Conservation (phyloP, 495 filamentous ascomycete species). For the Neurospora tetrasperma region DNA sequence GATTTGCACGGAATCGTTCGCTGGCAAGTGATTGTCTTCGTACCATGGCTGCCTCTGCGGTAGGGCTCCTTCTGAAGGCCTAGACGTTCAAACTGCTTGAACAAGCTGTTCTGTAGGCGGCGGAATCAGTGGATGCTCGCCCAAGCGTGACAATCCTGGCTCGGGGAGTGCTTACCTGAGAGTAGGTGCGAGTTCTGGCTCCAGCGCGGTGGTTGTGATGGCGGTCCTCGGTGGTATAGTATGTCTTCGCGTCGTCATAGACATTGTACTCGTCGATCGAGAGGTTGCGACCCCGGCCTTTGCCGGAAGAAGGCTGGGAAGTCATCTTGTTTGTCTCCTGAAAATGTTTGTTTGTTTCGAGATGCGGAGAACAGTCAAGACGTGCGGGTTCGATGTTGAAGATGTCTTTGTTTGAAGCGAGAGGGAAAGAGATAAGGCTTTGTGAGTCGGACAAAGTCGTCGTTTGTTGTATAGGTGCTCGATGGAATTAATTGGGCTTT, state of each 20-base stretch:
- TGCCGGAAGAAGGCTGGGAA: neutral
- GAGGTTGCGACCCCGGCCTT: conserved; percentile 7
- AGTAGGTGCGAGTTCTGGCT: conserved; percentile 35
- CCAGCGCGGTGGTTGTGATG: conserved; percentile 31
- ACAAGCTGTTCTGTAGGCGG: conserved; percentile 27
- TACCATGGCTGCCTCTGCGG: conserved; percentile 41
- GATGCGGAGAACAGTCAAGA: neutral
- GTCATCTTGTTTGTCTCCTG: neutral
- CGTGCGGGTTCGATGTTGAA: conserved; percentile 5
- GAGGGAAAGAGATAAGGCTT: neutral
- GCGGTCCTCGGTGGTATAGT: conserved; percentile 39
- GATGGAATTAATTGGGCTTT: neutral
- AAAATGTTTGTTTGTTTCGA: conserved; percentile 4
- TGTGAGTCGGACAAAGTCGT: neutral
- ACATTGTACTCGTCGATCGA: conserved; percentile 29
- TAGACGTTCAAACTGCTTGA: conserved; percentile 35
- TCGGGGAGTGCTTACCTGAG: conserved; percentile 25
- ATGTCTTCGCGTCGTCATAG: conserved; percentile 39
- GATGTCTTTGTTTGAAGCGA: neutral
- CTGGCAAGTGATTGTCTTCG: neutral
- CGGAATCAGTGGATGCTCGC: conserved; percentile 1
- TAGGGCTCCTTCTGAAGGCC: conserved; percentile 30
- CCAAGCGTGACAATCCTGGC: neutral
- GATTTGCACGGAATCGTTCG: neutral
- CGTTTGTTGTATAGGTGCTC: neutral